phyloP scores from a whole-genome alignment of 2,329 filamentous ascomycete genomes.

The Aspergillus hortae region DNA sequence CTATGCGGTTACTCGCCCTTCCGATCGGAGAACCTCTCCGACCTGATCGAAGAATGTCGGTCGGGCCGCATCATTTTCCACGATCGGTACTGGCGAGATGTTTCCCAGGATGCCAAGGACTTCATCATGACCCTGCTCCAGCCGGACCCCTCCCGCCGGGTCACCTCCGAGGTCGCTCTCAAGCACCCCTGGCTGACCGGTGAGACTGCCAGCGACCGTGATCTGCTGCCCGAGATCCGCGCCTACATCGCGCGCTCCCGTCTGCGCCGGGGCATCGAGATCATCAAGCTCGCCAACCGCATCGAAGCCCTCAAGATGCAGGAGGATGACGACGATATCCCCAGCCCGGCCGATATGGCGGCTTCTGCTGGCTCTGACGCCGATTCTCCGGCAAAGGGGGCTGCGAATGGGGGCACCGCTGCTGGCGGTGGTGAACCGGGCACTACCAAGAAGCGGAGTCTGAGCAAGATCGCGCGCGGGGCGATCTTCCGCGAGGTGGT shows the following conservation, averaged over 20 bases:
- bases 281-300: constrained; percentile 92
- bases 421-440: constrained; percentile 20
- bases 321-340: constrained; percentile 75
- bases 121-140: constrained; percentile 84
- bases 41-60: constrained; percentile 92
- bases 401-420: constrained; percentile 9
- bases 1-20: constrained; percentile 98
- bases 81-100: constrained; percentile 97
- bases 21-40: constrained; percentile 86
- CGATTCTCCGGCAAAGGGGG: constrained; percentile 17
- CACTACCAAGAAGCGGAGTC: constrained; percentile 47
- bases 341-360: constrained; percentile 56
- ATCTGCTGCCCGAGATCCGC: constrained; percentile 94
- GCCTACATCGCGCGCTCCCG: constrained; percentile 89
- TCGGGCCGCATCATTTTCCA: constrained; percentile 85
- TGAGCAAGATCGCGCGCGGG: constrained; percentile 58
- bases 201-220: constrained; percentile 88
- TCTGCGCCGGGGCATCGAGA: constrained; percentile 88
- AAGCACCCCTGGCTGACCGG: constrained; percentile 86
- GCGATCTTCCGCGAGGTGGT: constrained; percentile 94
- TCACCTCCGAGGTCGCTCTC: constrained; percentile 75
- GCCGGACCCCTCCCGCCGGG: constrained; percentile 71
- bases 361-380: constrained; percentile 46
- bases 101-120: constrained; percentile 90
- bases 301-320: constrained; percentile 93